A percentile compares a stretch with the other conserved stretches of the same genome.
Evolutionary conservation across 306 rosid species (phyloP).

Genomic region (Corylus avellana): DNA sequence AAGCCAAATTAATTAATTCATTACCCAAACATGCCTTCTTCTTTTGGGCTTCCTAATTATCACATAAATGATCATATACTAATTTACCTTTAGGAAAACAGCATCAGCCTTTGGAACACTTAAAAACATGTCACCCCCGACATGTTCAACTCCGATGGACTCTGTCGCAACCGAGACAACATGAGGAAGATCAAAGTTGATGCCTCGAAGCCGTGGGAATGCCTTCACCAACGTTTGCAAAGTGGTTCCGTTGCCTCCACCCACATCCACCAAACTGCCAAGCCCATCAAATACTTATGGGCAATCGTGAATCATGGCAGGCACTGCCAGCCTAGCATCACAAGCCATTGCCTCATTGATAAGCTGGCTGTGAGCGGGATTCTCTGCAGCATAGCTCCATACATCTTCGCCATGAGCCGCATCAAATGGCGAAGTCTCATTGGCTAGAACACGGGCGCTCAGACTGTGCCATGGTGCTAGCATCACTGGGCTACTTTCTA

Average conservation of each 20-base stretch:
- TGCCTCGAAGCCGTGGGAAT: slow-evolving; percentile 46
- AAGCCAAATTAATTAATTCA: not conserved
- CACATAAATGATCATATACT: not conserved
- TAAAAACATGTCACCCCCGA: slow-evolving; percentile 66
- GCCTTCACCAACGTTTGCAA: slow-evolving; percentile 35
- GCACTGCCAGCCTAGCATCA: slow-evolving; percentile 35
- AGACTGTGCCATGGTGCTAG: slow-evolving; percentile 49
- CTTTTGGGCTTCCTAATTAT: too few relatives aligned
- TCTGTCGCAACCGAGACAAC: slow-evolving; percentile 42
- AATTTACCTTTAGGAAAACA: slow-evolving; percentile 49
- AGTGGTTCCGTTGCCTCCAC: slow-evolving; percentile 68
- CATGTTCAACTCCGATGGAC: slow-evolving; percentile 36
- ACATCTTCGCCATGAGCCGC: slow-evolving; percentile 49
- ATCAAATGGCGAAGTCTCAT: slow-evolving; percentile 33
- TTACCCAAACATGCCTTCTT: not conserved
- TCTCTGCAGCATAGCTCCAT: slow-evolving; percentile 40
- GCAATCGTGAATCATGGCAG: slow-evolving; percentile 35
- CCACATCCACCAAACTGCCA: slow-evolving; percentile 63
- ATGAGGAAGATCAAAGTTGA: slow-evolving; percentile 75
- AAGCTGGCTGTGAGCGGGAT: slow-evolving; percentile 41
- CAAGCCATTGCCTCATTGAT: slow-evolving; percentile 74
- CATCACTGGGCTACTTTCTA: slow-evolving; percentile 47
- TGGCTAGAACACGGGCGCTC: slow-evolving; percentile 16
- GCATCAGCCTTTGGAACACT: slow-evolving; percentile 73
- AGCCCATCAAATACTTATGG: slow-evolving; percentile 48